Evolutionary conservation across 1,284 basidiomycete genomes (phyloP), one percentile per base, ranked within the genome.

Genomic region (Ceratorhiza oryzae-sativae): DNA sequence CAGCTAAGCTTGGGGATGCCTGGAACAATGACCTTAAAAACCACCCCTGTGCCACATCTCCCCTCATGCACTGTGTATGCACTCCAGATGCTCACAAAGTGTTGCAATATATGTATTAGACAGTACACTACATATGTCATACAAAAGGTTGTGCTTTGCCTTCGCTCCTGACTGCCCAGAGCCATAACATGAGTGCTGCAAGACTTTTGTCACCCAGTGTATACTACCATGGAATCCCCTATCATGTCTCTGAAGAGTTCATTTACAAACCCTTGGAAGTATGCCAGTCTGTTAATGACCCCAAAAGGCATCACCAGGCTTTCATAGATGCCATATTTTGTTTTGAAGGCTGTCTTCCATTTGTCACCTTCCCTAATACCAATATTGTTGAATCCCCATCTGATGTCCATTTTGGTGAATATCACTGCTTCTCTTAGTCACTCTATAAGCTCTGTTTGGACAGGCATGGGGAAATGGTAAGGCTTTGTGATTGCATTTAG

Each of bases 291-390:
- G 72, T 84, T 84, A 46, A 78, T 80, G 8, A 83, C 76, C 0
- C 82, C 80, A 60, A 82, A 82, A 0, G 80, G 80, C 79, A 84
- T 80, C 34, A 84, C 80, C 1, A 76, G 72, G 71, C 75, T 80
- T 74, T 83, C 79, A 73, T 78, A 84, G 3, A 78, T 61, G 18
- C 36, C 36, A 39, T 39, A 39, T 6, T 39, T 77, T 0, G 78
- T 80, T 1, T 73, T 20, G 74, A 83, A 83, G 0, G 79, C 79
- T 0, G 80, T 81, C 60, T 81, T 82, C 78, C 77, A 78, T 60
- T 79, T 77, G 48, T 79, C 74, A 0, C 78, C 76, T 46, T 42
- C 55, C 13, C 39, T 39, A 10, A 81, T 75, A 0, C 77, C 73
- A 0, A 82, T n/a, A 0, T 77, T 77, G 68, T 80, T 77, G 68